Evolutionary conservation across 345 rosid species (phyloP).

Genomic region (Excoecaria cochinchinensis): DNA sequence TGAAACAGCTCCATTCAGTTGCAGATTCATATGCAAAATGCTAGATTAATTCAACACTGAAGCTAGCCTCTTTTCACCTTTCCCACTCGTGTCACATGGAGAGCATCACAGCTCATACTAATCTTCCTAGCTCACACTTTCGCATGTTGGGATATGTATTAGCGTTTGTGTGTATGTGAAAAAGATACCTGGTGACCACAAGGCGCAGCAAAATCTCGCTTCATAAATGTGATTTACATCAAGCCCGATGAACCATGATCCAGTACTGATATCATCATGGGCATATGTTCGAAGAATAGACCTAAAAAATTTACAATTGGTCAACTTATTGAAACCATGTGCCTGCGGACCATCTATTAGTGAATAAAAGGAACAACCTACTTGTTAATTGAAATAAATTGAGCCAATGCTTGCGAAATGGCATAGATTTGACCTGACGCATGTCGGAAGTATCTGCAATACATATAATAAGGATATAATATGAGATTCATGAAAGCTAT

Average conservation of each 20-base stretch:
- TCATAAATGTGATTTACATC: constrained; percentile 56
- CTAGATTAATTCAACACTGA: background rate
- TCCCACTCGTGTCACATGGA: background rate
- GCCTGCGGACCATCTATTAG: background rate
- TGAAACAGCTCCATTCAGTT: background rate
- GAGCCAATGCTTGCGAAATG: constrained; percentile 61
- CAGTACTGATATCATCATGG: constrained; percentile 70
- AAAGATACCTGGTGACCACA: constrained; percentile 66
- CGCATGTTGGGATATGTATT: background rate
- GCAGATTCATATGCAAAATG: background rate
- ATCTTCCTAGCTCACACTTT: background rate
- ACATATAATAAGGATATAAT: background rate
- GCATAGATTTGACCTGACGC: constrained; percentile 81
- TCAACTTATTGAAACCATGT: background rate
- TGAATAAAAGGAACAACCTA: constrained; percentile 15
- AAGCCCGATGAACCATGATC: constrained; percentile 77
- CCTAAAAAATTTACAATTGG: constrained; percentile 29
- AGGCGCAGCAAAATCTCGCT: constrained; percentile 70
- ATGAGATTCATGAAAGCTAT: background rate
- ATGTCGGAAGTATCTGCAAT: constrained; percentile 69
- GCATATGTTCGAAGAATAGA: constrained; percentile 59
- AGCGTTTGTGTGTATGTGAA: background rate
- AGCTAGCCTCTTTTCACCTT: background rate
- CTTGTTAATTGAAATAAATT: constrained; percentile 70
- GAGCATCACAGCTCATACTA: background rate